These are phyloP conservation scores for Suillus spraguei DNA, from an alignment of 768 basidiomycete genomes.

Conservation along the genomic window DNA sequence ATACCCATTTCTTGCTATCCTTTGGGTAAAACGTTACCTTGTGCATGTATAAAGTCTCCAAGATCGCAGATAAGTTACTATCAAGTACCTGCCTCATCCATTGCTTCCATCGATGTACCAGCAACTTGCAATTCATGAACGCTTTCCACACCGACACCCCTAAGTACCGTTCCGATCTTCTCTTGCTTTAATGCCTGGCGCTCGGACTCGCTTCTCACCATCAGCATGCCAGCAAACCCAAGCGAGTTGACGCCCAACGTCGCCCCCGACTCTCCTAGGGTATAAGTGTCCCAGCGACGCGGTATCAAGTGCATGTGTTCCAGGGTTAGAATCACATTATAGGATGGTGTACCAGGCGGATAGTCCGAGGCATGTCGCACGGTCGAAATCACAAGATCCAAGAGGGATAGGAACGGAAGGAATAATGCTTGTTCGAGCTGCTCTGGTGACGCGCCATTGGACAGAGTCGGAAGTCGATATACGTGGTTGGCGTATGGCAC, in stretches of 20 bases:
- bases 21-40: too few species aligned
- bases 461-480: conserved; percentile 46
- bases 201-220: conserved; percentile 83
- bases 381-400: conserved; percentile 77
- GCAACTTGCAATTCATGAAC: conserved; percentile 68
- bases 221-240: conserved; percentile 87
- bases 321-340: conserved; percentile 80
- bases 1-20: background rate
- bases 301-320: conserved; percentile 90
- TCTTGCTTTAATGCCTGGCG: conserved; percentile 67
- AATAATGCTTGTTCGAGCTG: conserved; percentile 56
- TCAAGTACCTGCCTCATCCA: conserved; percentile 19
- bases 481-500: conserved; percentile 86
- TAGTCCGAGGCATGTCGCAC: conserved; percentile 68
- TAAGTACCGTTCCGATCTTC: conserved; percentile 63
- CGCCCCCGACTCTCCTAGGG: conserved; percentile 53
- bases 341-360: conserved; percentile 68
- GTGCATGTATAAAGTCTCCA: background rate
- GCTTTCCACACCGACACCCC: conserved; percentile 63
- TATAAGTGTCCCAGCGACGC: conserved; percentile 63
- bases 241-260: conserved; percentile 79
- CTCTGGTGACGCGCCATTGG: conserved; percentile 26
- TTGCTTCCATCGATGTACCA: conserved; percentile 44
- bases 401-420: conserved; percentile 65
- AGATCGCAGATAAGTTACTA: background rate